phyloP scores from a whole-genome alignment of 2,329 filamentous ascomycete species.

The Trichoderma sp. region DNA sequence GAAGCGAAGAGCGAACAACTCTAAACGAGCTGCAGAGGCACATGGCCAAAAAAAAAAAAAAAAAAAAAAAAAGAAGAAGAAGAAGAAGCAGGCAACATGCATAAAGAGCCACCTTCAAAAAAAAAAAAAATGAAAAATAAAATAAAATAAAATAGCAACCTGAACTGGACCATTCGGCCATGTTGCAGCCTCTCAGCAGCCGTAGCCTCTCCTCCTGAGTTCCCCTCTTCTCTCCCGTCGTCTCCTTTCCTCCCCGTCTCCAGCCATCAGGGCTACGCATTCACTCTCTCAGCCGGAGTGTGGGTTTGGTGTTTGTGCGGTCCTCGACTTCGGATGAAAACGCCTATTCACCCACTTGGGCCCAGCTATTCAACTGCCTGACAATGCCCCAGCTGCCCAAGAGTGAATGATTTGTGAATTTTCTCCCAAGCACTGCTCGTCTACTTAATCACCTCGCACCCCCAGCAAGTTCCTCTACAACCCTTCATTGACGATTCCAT shows the following conservation, averaged over 20 bases:
- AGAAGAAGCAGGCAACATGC: not conserved
- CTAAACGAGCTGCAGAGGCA: not conserved
- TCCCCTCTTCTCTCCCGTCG: not conserved
- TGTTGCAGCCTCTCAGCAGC: not conserved
- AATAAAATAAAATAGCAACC: not conserved
- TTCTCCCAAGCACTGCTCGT: not conserved
- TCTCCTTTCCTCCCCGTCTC: not conserved
- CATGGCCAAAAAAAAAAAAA: not conserved
- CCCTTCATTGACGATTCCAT: not conserved
- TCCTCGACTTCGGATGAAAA: constrained; percentile 1
- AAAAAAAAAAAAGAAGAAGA: not conserved
- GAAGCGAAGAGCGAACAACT: not conserved
- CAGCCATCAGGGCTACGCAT: not conserved
- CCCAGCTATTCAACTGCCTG: not conserved
- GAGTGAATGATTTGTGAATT: constrained; percentile 4
- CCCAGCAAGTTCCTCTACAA: not conserved
- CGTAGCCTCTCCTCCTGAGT: not conserved
- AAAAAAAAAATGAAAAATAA: not conserved
- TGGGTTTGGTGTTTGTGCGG: not conserved
- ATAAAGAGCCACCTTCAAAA: not conserved
- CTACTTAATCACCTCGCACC: not conserved
- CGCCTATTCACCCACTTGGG: not conserved
- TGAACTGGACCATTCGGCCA: not conserved
- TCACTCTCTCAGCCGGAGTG: not conserved
- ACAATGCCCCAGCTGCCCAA: not conserved